A percentile compares a stretch with the other conserved stretches of the same genome.
phyloP scores from a whole-genome alignment of 192 early-diverging fungal genomes.

The Radiomyces spectabilis region DNA sequence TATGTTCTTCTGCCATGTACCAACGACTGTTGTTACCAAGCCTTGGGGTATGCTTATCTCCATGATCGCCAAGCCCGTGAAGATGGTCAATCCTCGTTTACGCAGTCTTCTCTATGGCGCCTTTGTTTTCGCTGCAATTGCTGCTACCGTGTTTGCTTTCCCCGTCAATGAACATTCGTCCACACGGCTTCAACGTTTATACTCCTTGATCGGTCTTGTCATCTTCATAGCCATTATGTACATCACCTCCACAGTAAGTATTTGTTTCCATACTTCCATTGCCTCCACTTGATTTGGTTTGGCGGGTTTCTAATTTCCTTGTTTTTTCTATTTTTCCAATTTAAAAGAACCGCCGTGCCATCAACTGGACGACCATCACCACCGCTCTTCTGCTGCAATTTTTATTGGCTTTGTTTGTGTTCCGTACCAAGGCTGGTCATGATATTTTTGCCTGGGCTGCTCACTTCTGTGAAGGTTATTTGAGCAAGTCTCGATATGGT shows the following conservation, averaged over 20 bases:
- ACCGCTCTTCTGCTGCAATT: constrained; percentile 65
- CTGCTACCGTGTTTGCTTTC: constrained; percentile 42
- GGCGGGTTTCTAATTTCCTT: too few species aligned
- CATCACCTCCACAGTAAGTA: constrained; percentile 39
- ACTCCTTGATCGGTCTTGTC: constrained; percentile 62
- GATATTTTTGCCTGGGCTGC: constrained; percentile 65
- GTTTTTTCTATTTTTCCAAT: background rate
- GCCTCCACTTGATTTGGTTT: background rate
- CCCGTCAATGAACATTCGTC: constrained; percentile 26
- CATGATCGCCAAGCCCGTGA: constrained; percentile 2
- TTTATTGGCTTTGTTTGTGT: constrained; percentile 66
- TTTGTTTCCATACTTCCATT: background rate
- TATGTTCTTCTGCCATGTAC: constrained; percentile 13
- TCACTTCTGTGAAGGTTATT: constrained; percentile 40
- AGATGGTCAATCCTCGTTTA: background rate
- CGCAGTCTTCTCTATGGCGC: constrained; percentile 3
- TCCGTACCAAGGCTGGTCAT: constrained; percentile 58
- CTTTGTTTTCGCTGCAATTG: constrained; percentile 28
- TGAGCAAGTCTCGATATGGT: constrained; percentile 58
- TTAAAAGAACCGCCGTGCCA: constrained; percentile 39
- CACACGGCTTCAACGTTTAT: constrained; percentile 58
- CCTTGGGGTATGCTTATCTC: constrained; percentile 2
- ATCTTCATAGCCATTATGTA: constrained; percentile 39
- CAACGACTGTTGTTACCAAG: background rate
- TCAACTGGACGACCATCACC: constrained; percentile 67